Evolutionary conservation across 2,329 filamentous ascomycete genomes (phyloP).

Genomic region (Fusarium keratoplasticum): DNA sequence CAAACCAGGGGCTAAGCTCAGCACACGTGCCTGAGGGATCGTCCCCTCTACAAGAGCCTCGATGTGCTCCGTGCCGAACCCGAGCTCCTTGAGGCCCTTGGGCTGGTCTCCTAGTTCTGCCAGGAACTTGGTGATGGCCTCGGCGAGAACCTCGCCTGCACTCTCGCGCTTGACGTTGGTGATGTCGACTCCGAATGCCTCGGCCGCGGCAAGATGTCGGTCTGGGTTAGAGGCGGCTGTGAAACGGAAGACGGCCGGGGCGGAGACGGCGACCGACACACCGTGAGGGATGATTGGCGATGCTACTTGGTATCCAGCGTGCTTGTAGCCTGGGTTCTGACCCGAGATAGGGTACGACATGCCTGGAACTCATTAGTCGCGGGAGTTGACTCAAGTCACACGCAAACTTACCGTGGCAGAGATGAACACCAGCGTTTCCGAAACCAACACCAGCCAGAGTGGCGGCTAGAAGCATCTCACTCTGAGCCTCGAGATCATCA

Average conservation of each 20-base stretch:
- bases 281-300: constrained; percentile 92
- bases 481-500: constrained; percentile 92
- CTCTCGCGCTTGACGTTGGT: constrained; percentile 88
- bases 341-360: constrained; percentile 99
- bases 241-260: constrained; percentile 93
- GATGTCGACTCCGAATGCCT: constrained; percentile 91
- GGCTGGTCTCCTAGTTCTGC: constrained; percentile 90
- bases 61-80: constrained; percentile 81
- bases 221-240: constrained; percentile 93
- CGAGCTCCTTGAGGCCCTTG: constrained; percentile 82
- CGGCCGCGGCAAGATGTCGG: constrained; percentile 88
- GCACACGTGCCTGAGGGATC: constrained; percentile 87
- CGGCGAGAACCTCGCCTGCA: constrained; percentile 87
- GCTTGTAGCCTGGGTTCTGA: constrained; percentile 90
- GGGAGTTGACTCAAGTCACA: background rate
- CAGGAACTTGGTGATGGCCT: constrained; percentile 85
- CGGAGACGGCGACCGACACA: constrained; percentile 92
- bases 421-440: constrained; percentile 95
- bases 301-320: constrained; percentile 84
- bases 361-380: constrained; percentile 56
- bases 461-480: constrained; percentile 93
- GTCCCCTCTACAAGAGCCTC: constrained; percentile 92
- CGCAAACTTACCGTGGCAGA: constrained; percentile 66
- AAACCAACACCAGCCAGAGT: constrained; percentile 96
- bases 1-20: constrained; percentile 90